Evolutionary conservation across 148 eudicot species (phyloP).

Genomic region (Chenopodium album): DNA sequence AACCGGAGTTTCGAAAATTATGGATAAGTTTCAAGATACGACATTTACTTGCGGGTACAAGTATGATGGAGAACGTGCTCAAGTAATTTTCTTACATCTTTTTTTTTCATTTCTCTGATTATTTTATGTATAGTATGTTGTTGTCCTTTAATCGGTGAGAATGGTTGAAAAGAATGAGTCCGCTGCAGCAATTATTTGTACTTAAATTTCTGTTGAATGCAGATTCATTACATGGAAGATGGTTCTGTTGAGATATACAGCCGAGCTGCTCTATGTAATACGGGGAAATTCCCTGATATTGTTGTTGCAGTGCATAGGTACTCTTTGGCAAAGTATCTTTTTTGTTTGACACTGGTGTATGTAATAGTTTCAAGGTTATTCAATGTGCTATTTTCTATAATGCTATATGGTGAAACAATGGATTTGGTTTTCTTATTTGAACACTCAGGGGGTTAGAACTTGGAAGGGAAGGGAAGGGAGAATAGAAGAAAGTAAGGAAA

Average conservation of each 20-base stretch:
- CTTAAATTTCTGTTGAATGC: slow-evolving; percentile 11
- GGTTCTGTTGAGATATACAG: slow-evolving; percentile 91
- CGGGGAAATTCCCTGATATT: slow-evolving; percentile 95
- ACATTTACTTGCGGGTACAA: slow-evolving; percentile 90
- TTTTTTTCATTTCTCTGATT: background rate
- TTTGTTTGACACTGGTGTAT: background rate
- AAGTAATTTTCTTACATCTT: slow-evolving; percentile 39
- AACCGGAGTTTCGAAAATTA: slow-evolving; percentile 84
- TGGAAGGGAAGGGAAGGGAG: background rate
- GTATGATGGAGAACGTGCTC: slow-evolving; percentile 99
- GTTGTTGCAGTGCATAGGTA: slow-evolving; percentile 64
- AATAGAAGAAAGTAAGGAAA: background rate
- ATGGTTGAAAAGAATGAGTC: background rate
- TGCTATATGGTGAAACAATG: no score
- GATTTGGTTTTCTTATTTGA: background rate
- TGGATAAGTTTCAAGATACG: slow-evolving; percentile 91
- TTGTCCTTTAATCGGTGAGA: background rate
- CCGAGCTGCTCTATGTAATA: slow-evolving; percentile 83
- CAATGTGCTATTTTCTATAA: background rate
- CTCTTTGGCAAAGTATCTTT: background rate
- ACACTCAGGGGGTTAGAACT: no score
- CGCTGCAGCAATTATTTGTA: background rate
- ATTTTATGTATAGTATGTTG: background rate
- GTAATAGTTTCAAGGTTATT: background rate
- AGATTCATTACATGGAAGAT: slow-evolving; percentile 94